phyloP scores from a whole-genome alignment of 192 early-diverging fungal species.

The Phlyctochytrium bullatum region DNA sequence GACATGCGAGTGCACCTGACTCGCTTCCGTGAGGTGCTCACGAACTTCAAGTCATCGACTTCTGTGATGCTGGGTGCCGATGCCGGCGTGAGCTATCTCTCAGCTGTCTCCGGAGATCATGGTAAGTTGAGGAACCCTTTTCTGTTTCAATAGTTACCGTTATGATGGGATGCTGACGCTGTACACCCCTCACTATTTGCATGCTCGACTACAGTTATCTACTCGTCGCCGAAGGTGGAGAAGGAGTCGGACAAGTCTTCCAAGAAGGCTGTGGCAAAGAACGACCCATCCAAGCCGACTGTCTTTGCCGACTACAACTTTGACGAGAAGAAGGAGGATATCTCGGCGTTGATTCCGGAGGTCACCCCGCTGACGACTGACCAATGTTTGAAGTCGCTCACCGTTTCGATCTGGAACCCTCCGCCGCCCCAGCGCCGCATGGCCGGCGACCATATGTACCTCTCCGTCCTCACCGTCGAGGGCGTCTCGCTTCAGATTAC shows the following conservation, averaged over 20 bases:
- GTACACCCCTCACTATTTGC: no score
- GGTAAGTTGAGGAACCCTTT: no score
- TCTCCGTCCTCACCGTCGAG: conserved; percentile 85
- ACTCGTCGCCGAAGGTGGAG: conserved; percentile 15
- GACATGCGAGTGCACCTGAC: conserved; percentile 88
- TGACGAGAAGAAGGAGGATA: neutral
- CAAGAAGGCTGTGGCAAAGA: conserved; percentile 13
- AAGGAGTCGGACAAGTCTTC: conserved; percentile 37
- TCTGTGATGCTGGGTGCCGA: conserved; percentile 65
- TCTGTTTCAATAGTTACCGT: no score
- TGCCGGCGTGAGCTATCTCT: conserved; percentile 70
- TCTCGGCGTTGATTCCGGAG: conserved; percentile 56
- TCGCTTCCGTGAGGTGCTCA: conserved; percentile 82
- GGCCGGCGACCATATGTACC: conserved; percentile 84
- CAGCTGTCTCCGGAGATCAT: conserved; percentile 54
- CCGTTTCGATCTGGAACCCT: conserved; percentile 92
- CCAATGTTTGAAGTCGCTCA: conserved; percentile 56
- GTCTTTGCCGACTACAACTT: conserved; percentile 34
- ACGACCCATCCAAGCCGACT: conserved; percentile 1
- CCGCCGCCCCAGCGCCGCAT: conserved; percentile 71
- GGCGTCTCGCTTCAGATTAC: conserved; percentile 81
- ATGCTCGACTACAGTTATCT: neutral
- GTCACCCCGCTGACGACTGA: conserved; percentile 35
- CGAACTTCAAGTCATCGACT: conserved; percentile 67
- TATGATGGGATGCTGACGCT: no score